A percentile compares a stretch with the other conserved stretches of the same genome.
Evolutionary conservation across 331 rosid genomes (phyloP).

Genomic region (Acacia concinna): DNA sequence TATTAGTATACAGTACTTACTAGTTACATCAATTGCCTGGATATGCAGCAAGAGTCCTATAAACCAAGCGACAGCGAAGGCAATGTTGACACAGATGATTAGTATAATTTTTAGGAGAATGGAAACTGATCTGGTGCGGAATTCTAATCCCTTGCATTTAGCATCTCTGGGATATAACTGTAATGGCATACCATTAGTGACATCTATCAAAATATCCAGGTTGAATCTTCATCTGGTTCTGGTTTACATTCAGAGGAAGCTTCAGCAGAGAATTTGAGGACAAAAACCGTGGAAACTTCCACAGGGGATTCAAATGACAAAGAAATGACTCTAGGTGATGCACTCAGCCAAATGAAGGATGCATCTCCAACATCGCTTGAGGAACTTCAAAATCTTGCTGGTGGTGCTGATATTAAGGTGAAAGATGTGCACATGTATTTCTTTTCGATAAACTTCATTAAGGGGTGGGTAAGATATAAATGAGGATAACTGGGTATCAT

Average conservation of each 20-base stretch:
- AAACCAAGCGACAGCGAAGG: constrained; percentile 99
- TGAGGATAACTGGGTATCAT: background rate
- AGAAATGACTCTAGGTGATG: constrained; percentile 84
- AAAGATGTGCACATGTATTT: constrained; percentile 15
- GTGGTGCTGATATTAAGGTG: constrained; percentile 98
- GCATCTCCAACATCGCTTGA: constrained; percentile 83
- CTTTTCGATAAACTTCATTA: background rate
- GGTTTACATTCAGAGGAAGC: constrained; percentile 51
- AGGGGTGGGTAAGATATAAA: background rate
- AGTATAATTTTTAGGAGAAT: constrained; percentile 90
- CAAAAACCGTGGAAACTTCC: constrained; percentile 56
- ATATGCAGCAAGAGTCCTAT: constrained; percentile 91
- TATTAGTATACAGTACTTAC: constrained; percentile 34
- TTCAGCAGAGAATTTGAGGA: constrained; percentile 50
- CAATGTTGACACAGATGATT: constrained; percentile 98
- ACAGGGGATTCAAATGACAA: constrained; percentile 59
- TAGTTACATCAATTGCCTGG: constrained; percentile 41
- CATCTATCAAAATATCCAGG: constrained; percentile 49
- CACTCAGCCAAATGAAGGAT: constrained; percentile 74
- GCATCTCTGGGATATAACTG: constrained; percentile 28
- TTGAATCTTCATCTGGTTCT: constrained; percentile 56
- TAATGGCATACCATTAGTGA: constrained; percentile 25
- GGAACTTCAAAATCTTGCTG: constrained; percentile 97
- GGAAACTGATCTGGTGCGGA: constrained; percentile 83
- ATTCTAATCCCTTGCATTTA: constrained; percentile 30